Conservation (phyloP, 805 yeast genomes). For the Saturnispora ahearnii region DNA sequence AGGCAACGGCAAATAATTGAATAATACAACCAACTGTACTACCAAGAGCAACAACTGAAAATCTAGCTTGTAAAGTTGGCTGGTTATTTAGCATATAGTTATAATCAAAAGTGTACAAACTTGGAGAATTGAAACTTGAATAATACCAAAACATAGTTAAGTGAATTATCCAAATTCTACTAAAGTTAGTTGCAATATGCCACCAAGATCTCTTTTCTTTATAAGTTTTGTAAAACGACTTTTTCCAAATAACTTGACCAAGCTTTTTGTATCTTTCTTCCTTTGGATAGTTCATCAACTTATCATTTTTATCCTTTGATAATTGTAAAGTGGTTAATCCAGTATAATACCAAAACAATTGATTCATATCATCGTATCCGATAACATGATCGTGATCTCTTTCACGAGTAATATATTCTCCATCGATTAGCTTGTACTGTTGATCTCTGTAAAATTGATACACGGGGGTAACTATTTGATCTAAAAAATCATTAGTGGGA, state of each 20-base stretch:
- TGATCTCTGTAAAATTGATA: slow-evolving; percentile 59
- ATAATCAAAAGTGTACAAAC: slow-evolving; percentile 38
- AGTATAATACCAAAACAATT: slow-evolving; percentile 39
- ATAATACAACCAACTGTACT: slow-evolving; percentile 37
- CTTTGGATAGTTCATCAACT: slow-evolving; percentile 24
- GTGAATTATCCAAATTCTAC: slow-evolving; percentile 47
- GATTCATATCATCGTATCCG: slow-evolving; percentile 50
- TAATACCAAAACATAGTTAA: slow-evolving; percentile 43
- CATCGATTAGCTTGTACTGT: slow-evolving; percentile 49
- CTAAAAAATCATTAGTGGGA: slow-evolving; percentile 27
- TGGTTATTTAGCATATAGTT: slow-evolving; percentile 32
- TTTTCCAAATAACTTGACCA: slow-evolving; percentile 32
- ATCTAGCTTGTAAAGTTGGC: slow-evolving; percentile 37
- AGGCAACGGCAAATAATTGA: slow-evolving; percentile 31
- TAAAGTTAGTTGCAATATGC: slow-evolving; percentile 41
- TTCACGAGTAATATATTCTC: slow-evolving; percentile 43
- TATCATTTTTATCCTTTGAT: slow-evolving; percentile 24
- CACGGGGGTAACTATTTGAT: slow-evolving; percentile 37
- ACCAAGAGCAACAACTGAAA: slow-evolving; percentile 38
- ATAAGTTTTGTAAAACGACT: slow-evolving; percentile 37
- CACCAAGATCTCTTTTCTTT: slow-evolving; percentile 42
- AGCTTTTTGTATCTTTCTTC: slow-evolving; percentile 28
- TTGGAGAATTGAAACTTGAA: slow-evolving; percentile 42
- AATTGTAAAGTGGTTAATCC: slow-evolving; percentile 29
- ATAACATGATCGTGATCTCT: slow-evolving; percentile 57